Conservation (phyloP, 2,329 filamentous ascomycete genomes). For the Ophiostoma novo-ulmi region DNA sequence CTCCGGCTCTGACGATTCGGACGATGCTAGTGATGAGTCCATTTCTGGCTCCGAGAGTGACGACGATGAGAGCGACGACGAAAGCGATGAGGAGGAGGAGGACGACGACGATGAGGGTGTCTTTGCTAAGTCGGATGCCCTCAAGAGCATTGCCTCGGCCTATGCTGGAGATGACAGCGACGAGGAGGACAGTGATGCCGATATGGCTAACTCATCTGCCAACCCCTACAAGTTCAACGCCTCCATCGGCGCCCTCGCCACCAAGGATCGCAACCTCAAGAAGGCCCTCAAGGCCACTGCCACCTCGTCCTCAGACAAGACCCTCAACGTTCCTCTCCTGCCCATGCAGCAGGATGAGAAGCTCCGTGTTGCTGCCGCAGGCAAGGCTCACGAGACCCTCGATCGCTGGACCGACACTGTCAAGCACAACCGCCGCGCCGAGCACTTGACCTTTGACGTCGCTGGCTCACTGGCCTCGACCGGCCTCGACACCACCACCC, state of each 20-base stretch:
- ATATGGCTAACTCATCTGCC: slow-evolving; percentile 36
- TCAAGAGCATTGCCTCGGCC: slow-evolving; percentile 64
- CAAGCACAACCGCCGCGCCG: slow-evolving; percentile 85
- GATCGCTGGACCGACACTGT: slow-evolving; percentile 92
- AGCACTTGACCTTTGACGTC: slow-evolving; percentile 84
- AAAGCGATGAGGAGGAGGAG: slow-evolving; percentile 16
- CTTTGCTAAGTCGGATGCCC: slow-evolving; percentile 41
- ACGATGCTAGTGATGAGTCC: slow-evolving; percentile 32
- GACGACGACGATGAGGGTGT: slow-evolving; percentile 14
- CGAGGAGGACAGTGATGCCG: slow-evolving; percentile 41
- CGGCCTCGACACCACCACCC: slow-evolving; percentile 46
- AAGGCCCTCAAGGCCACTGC: slow-evolving; percentile 65
- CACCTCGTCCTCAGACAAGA: slow-evolving; percentile 59
- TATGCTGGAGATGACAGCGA: slow-evolving; percentile 50
- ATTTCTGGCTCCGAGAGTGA: slow-evolving; percentile 27
- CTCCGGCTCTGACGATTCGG: slow-evolving; percentile 14
- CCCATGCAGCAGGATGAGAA: slow-evolving; percentile 82
- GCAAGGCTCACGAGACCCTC: slow-evolving; percentile 86
- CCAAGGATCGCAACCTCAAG: slow-evolving; percentile 45
- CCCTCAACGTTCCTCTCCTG: slow-evolving; percentile 75
- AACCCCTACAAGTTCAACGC: slow-evolving; percentile 23
- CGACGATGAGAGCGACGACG: slow-evolving; percentile 15
- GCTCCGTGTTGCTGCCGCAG: slow-evolving; percentile 75
- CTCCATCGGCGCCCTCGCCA: slow-evolving; percentile 2
- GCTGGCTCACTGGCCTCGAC: slow-evolving; percentile 62